Evolutionary conservation across 495 filamentous ascomycete genomes (phyloP).

Genomic region (Choiromyces venosus): DNA sequence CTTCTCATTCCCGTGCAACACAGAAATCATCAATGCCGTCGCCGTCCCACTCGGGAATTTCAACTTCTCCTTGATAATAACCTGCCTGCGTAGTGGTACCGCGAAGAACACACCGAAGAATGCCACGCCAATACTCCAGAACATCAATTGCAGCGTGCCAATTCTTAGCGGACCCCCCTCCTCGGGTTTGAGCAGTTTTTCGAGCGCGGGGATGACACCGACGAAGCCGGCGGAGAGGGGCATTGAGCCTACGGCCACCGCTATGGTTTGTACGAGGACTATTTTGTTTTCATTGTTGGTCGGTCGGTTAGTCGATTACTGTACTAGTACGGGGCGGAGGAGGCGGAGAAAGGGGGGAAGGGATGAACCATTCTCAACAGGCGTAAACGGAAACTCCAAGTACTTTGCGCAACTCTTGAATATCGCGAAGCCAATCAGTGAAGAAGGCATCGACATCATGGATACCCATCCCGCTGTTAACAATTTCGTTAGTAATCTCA

Average conservation of each 20-base stretch:
- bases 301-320: not conserved
- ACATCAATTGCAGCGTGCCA: slow-evolving; percentile 65
- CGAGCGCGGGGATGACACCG: slow-evolving; percentile 76
- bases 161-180: slow-evolving; percentile 73
- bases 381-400: slow-evolving; percentile 73
- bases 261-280: slow-evolving; percentile 90
- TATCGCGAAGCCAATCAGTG: slow-evolving; percentile 90
- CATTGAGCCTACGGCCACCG: slow-evolving; percentile 93
- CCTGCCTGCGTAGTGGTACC: slow-evolving; percentile 76
- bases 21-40: slow-evolving; percentile 85
- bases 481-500: slow-evolving; percentile 12
- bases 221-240: slow-evolving; percentile 94
- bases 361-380: slow-evolving; percentile 73
- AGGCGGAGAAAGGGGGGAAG: not conserved
- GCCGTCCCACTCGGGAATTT: slow-evolving; percentile 94
- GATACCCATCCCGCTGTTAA: slow-evolving; percentile 71
- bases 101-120: slow-evolving; percentile 97
- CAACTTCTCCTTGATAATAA: slow-evolving; percentile 84
- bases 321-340: too few relatives aligned
- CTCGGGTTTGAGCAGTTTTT: slow-evolving; percentile 68
- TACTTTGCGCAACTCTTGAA: slow-evolving; percentile 73
- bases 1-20: slow-evolving; percentile 42
- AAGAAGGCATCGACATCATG: slow-evolving; percentile 86
- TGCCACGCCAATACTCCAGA: slow-evolving; percentile 87
- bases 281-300: not conserved